phyloP scores from a whole-genome alignment of 2,329 filamentous ascomycete genomes.

The Kalaharituber pfeilii region DNA sequence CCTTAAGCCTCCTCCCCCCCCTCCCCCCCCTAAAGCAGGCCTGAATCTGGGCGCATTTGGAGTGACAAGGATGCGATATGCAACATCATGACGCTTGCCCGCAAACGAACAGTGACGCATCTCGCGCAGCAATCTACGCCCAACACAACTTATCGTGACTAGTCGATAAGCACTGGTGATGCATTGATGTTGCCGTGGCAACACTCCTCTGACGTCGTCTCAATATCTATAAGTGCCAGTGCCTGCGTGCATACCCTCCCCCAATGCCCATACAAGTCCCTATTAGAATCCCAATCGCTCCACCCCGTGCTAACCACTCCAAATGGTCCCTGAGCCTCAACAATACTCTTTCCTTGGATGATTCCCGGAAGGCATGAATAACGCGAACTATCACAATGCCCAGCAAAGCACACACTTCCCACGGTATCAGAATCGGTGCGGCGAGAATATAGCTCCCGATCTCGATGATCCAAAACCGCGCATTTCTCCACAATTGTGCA shows the following conservation, averaged over 20 bases:
- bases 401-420: neutral
- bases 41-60: neutral
- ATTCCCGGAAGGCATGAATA: neutral
- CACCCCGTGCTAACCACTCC: neutral
- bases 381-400: neutral
- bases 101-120: neutral
- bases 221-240: neutral
- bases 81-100: neutral
- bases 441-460: neutral
- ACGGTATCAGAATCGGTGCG: neutral
- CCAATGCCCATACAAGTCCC: neutral
- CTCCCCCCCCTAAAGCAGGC: neutral
- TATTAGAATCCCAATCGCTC: neutral
- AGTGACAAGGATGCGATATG: neutral
- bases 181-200: neutral
- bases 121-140: neutral
- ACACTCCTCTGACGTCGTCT: neutral
- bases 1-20: neutral
- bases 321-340: neutral
- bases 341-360: neutral
- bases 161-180: too few species aligned
- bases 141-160: neutral
- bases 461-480: neutral
- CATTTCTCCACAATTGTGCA: neutral
- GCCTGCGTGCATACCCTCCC: neutral